Base-by-base conservation (phyloP, 2,329 filamentous ascomycete genomes). In the Curvularia sp. region DNA sequence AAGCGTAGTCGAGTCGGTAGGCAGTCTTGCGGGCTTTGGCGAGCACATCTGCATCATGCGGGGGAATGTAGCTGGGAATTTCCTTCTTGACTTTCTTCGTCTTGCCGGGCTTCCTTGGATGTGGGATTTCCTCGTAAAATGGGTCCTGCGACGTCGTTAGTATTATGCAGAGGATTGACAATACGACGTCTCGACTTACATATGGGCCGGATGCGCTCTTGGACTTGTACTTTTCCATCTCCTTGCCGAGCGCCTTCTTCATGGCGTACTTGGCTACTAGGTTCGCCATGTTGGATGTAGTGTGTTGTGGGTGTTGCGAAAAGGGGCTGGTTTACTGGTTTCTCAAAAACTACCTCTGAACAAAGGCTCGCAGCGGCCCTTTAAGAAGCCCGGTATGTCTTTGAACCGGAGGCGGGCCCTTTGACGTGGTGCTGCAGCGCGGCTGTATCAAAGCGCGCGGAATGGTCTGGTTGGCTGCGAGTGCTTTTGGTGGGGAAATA, bases 21-120 rank as follows among this genome's bases (percentile, higher is more conserved):
- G 95, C 93, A 58, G 90, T 85, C 68, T 89, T 86, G 77, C 96
- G 94, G 68, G 96, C 92, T 69, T 89, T 90, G 68, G 90, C 96
- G 63, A 98, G 87, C 66, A 97, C 83, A 63, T 89, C 85, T 71
- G 85, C 88, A 78, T 99, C 95, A 68, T 96, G 86, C 28, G 89
- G 81, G 18, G 93, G 94, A 52, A 98, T 86, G 54, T 94, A 94
- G 26, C 87, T 86, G 0, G 93, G 93, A 35, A 93, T 82, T 22
- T 92, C 90, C 79, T 96, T 96, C 80, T 90, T 92, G 74, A 89
- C 86, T 78, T 91, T 96, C 82, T 92, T 94, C 57, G 85, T 83
- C 75, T 93, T 96, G 69, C 86, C 88, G 26, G 88, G 87, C 53
- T 82, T 86, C 62, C 87, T 85, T 8, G 90, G 91, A 42, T 93